Base-by-base conservation (phyloP, 73 alveolate genomes). In the Paramecium octaurelia region DNA sequence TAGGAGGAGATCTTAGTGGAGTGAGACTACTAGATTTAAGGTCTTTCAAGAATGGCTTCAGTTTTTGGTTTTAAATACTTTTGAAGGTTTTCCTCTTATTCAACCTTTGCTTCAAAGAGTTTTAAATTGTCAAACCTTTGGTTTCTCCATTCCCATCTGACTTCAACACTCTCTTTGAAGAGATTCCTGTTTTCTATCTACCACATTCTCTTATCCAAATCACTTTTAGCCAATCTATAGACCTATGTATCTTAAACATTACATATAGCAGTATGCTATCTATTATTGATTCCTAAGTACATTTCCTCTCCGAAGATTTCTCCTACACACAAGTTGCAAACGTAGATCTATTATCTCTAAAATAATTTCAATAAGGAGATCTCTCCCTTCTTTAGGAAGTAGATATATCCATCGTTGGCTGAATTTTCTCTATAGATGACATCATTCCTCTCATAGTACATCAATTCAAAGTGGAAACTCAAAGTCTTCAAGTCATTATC, bases 151-250 rank as follows among this genome's bases (percentile, higher is more conserved):
- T 40, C n/a, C 88, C 88, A 75, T 18, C 60, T 29, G 0, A 75
- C 20, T 34, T 36, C 58, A n/a, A 75, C 57, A 75, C 59, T 75
- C 8, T 75, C 88, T 36, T 34, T 75, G n/a, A 75, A 75, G 12
- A 36, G 6, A 10, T 75, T 36, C 8, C 68, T 36, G 35, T 36
- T 21, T 31, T 75, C 60, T 21, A 36, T 36, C 9, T 75, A n/a
- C 88, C 88, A 75, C 59, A 75, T 75, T 44, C 88, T 75, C n/a
- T 36, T 75, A 36, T 75, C 88, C n/a, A 75, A 40, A 36, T 75
- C 88, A 34, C 48, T 36, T 40, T 75, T 75, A n/a, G 88, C 58
- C 35, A 75, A 36, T 21, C 60, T 29, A 35, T 75, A 75, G n/a
- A 75, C 38, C 12, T 75, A 75, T 34, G 88, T 75, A 75, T 75